Evolutionary conservation across 257 asterid species (phyloP).

Genomic region (Plantago elongata): DNA sequence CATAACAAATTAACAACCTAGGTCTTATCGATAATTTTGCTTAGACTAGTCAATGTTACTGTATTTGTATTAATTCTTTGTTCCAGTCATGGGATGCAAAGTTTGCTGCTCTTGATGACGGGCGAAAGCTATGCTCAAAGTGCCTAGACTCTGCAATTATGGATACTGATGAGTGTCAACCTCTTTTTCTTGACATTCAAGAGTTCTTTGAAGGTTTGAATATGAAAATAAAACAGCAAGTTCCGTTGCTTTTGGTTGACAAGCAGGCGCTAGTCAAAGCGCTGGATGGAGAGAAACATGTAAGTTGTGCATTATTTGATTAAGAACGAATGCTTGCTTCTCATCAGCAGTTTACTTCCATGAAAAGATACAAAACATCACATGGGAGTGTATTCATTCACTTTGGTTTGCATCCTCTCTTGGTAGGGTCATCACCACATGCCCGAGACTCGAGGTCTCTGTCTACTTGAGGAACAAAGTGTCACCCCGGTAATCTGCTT

Average conservation of each 20-base stretch:
- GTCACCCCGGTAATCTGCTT: conserved; percentile 60
- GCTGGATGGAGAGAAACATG: conserved; percentile 84
- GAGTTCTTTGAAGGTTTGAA: conserved; percentile 65
- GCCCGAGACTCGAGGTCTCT: conserved; percentile 95
- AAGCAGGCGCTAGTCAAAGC: conserved; percentile 84
- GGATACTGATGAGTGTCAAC: conserved; percentile 76
- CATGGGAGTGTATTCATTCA: too few relatives aligned
- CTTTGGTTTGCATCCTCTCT: conserved; percentile 7
- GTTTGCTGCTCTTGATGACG: conserved; percentile 71
- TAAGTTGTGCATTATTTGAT: conserved; percentile 24
- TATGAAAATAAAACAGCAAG: conserved; percentile 75
- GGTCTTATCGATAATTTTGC: too few relatives aligned
- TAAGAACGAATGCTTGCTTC: neutral
- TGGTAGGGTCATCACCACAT: conserved; percentile 90
- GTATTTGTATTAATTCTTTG: neutral
- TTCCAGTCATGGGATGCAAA: conserved; percentile 60
- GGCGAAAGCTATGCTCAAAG: conserved; percentile 88
- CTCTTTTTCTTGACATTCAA: conserved; percentile 71
- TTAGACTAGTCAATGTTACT: conserved; percentile 7
- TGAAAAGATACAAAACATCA: neutral
- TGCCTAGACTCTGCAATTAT: conserved; percentile 81
- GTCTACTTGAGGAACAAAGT: conserved; percentile 96
- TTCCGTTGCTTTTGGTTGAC: conserved; percentile 86
- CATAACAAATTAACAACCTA: too few relatives aligned
- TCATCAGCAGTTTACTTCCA: neutral